Evolutionary conservation across 179 eudicot genomes (phyloP).

Genomic region (Drosera spatulata): DNA sequence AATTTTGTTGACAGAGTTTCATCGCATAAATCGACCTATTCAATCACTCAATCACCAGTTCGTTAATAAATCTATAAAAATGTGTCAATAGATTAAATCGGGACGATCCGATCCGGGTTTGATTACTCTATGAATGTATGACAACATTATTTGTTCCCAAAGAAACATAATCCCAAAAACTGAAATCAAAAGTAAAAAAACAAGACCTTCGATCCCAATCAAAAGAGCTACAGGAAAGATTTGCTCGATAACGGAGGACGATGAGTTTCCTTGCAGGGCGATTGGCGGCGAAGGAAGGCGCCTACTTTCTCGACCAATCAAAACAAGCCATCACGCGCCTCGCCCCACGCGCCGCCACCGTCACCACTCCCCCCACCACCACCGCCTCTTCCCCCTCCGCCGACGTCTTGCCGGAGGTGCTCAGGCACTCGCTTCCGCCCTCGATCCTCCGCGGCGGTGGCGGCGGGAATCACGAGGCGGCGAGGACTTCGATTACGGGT

Average conservation of each 20-base stretch:
- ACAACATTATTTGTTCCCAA: no score
- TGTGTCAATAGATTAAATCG: no score
- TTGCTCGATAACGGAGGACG: neutral
- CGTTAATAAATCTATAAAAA: no score
- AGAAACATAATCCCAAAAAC: no score
- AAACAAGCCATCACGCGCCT: constrained; percentile 56
- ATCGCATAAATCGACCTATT: no score
- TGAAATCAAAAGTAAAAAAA: no score
- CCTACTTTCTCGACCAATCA: constrained; percentile 81
- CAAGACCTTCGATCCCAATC: no score
- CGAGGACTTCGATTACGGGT: constrained; percentile 21
- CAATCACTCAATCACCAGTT: no score
- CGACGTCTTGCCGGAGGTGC: constrained; percentile 70
- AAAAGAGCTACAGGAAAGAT: no score
- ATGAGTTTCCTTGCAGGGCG: constrained; percentile 66
- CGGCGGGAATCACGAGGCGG: constrained; percentile 22
- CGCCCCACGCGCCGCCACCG: constrained; percentile 16
- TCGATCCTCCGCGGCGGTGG: constrained; percentile 23
- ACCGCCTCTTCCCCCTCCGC: constrained; percentile 15
- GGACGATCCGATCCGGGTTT: no score
- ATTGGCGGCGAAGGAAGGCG: constrained; percentile 62
- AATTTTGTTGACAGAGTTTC: no score
- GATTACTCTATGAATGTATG: no score
- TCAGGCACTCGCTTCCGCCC: constrained; percentile 51
- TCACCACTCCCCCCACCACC: neutral